phyloP scores from a whole-genome alignment of 352 stramenopile genomes.

The Pythium sukuiense region DNA sequence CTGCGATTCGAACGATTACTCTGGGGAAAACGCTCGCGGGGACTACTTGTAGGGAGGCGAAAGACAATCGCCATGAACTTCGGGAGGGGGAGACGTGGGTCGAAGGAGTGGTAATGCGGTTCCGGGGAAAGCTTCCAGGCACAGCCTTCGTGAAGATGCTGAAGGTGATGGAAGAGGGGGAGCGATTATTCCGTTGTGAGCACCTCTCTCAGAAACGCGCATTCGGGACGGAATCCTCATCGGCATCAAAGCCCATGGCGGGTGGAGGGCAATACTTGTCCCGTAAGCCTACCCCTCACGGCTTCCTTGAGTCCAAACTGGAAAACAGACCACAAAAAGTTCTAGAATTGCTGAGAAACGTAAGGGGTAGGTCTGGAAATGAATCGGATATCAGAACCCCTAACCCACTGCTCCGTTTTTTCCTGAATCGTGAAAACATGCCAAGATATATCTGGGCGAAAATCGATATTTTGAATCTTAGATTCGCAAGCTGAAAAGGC shows the following conservation, averaged over 20 bases:
- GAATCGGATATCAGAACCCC: background rate
- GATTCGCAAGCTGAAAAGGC: background rate
- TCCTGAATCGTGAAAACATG: background rate
- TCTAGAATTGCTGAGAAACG: background rate
- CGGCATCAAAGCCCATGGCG: too few relatives aligned
- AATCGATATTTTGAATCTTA: background rate
- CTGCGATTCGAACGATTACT: constrained; percentile 16
- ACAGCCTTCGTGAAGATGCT: background rate
- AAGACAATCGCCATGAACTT: constrained; percentile 22
- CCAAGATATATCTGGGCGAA: background rate
- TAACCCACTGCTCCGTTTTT: background rate
- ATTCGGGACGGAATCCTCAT: background rate
- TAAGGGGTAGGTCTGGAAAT: background rate
- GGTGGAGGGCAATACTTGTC: background rate
- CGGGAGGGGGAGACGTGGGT: background rate
- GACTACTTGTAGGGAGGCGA: constrained; percentile 4
- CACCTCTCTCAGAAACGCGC: background rate
- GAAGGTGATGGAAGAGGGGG: background rate
- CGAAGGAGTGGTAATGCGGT: background rate
- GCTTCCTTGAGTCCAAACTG: background rate
- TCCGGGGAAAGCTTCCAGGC: background rate
- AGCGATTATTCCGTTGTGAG: background rate
- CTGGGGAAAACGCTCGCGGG: constrained; percentile 1
- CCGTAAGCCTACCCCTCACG: background rate
- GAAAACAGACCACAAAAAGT: background rate